These are phyloP conservation scores for Plasmodium billcollinsi DNA, from an alignment of 169 alveolate species.

Conservation along the genomic window DNA sequence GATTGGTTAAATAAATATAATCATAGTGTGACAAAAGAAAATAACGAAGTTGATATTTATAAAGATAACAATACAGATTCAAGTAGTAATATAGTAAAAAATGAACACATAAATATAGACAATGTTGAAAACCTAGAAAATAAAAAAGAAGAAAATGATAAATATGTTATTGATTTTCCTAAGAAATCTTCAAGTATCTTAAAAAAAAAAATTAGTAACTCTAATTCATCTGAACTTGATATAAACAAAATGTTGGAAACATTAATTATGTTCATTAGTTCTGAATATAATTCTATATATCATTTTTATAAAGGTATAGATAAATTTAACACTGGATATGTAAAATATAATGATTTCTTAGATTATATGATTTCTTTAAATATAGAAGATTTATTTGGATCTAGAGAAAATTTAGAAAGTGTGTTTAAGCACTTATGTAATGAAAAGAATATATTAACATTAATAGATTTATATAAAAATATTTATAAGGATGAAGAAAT, in stretches of 20 bases:
- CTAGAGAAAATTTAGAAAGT: conserved; percentile 41
- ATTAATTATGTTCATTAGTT: conserved; percentile 21
- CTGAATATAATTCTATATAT: conserved; percentile 59
- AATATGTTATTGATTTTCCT: not conserved
- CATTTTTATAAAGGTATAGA: conserved; percentile 76
- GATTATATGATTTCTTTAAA: conserved; percentile 23
- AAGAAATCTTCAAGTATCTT: conserved; percentile 66
- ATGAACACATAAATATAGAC: too few relatives aligned
- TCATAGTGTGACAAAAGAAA: too few relatives aligned
- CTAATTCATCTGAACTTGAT: conserved; percentile 32
- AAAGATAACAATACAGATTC: not conserved
- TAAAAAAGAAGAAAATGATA: conserved; percentile 12
- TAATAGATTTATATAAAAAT: conserved; percentile 54
- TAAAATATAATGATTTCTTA: conserved; percentile 60
- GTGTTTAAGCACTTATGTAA: conserved; percentile 55
- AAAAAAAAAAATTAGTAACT: conserved; percentile 31
- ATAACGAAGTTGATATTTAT: not conserved
- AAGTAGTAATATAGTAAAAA: too few relatives aligned
- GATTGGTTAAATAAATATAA: not conserved
- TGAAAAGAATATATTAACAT: conserved; percentile 51
- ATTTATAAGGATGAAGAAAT: conserved; percentile 25
- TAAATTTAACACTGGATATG: conserved; percentile 71
- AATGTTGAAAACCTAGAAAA: not conserved
- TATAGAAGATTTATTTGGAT: conserved; percentile 47
- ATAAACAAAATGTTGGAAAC: conserved; percentile 25